A percentile compares a stretch with the other conserved stretches of the same genome.
These are phyloP conservation scores for Chlamydomonas asymmetrica DNA, from an alignment of 139 green algal genomes.

Conservation along the genomic window DNA sequence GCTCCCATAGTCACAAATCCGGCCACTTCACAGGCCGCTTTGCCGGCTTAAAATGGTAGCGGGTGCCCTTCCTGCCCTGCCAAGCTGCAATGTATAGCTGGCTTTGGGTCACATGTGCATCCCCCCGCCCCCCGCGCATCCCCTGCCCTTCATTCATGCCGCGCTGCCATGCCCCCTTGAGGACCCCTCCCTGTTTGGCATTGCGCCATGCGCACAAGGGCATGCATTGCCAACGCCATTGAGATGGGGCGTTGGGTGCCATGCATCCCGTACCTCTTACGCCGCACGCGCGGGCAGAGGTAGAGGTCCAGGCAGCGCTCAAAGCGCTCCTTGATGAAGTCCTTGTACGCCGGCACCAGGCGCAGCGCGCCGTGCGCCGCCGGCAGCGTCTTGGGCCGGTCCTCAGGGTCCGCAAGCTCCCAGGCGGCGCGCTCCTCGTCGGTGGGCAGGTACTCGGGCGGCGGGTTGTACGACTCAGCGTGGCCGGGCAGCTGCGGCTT, in stretches of 20 bases:
- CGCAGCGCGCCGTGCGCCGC: conserved; percentile 54
- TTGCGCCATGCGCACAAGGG: neutral
- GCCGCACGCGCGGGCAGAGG: conserved; percentile 82
- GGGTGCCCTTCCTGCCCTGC: too few relatives aligned
- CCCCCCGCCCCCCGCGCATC: too few relatives aligned
- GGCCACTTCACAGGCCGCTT: too few relatives aligned
- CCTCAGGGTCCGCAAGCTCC: conserved; percentile 75
- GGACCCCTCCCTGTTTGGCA: neutral
- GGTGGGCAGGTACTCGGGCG: conserved; percentile 91
- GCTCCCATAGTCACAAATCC: too few relatives aligned
- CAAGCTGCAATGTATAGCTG: too few relatives aligned
- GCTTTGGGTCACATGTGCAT: too few relatives aligned
- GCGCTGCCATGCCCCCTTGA: neutral
- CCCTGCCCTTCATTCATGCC: neutral
- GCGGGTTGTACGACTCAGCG: conserved; percentile 95
- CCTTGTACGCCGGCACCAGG: conserved; percentile 76
- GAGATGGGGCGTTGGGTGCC: neutral
- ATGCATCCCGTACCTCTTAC: conserved; percentile 11
- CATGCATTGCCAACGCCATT: neutral
- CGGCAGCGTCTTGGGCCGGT: conserved; percentile 71
- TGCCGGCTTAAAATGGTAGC: too few relatives aligned
- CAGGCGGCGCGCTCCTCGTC: conserved; percentile 84
- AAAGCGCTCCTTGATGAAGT: conserved; percentile 95
- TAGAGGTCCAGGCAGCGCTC: conserved; percentile 99
- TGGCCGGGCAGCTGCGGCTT: conserved; percentile 90